Evolutionary conservation across 176 grass and related monocot species (phyloP), one percentile per base, ranked within the genome.

Genomic region (Rhynchospora tenuis): DNA sequence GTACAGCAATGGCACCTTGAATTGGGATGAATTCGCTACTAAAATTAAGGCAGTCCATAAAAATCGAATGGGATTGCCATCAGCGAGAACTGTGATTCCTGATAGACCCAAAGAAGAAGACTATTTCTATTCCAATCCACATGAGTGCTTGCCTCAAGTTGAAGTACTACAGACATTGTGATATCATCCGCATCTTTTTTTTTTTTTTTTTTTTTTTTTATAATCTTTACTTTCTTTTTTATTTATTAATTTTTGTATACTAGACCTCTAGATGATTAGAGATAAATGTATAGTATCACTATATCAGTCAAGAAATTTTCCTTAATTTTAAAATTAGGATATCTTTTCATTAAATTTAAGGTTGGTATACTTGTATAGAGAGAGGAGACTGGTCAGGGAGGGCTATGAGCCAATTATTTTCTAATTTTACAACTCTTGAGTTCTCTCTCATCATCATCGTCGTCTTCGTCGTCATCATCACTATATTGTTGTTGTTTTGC

Each of bases 51-150:
- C 86, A 62, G 90, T 87, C 16, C 97, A 99, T 47, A 74, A 81
- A 33, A 90, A 86, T 43, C 84, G 86, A 60, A 96, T 99, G 97
- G 97, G 97, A 64, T 89, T 50, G 65, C 85, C 91, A 79, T 81
- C 88, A 1, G 87, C 81, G 43, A 90, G 97, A 82, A 88, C 67
- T 1, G 80, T 93, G 83, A 93, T 96, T 85, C 81, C 93, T 3
- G 91, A 96, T 67, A 88, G 86, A 73, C 97, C 97, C 65, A 99
- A 99, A 88, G 97, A 99, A 87, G 97, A 99, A 83, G 86, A 96
- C 67, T 99, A 94, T 81, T 99, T 94, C 78, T 99, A 92, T 85
- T 86, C 97, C 7, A 99, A 99, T 81, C 93, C 97, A 63, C 85
- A 99, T 31, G 97, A 99, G 64, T 99, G 97, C 65, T 84, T 99